Evolutionary conservation across 345 rosid species (phyloP).

Genomic region (Eucalyptus regnans): DNA sequence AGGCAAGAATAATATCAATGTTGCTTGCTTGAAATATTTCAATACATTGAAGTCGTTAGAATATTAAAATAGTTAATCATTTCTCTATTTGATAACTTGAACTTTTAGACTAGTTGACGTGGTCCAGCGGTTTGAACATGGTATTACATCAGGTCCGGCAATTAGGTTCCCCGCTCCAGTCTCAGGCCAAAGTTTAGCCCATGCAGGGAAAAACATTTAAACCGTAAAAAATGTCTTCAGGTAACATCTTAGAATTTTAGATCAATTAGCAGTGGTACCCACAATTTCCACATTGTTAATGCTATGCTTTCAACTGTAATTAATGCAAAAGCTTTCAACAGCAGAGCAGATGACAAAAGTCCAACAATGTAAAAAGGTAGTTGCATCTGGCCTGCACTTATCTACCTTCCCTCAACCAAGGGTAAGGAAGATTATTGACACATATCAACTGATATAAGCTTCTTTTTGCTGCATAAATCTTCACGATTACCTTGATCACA

Average conservation of each 20-base stretch:
- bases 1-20: neutral
- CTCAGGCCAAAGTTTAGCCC: neutral
- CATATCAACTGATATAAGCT: neutral
- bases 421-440: neutral
- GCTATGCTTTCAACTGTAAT: neutral
- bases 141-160: neutral
- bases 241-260: neutral
- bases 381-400: neutral
- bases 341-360: neutral
- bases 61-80: neutral
- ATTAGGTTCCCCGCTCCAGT: neutral
- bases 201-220: neutral
- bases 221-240: neutral
- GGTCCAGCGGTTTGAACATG: neutral
- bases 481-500: slow-evolving; percentile 60
- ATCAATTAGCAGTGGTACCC: neutral
- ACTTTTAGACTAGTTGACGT: neutral
- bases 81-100: neutral
- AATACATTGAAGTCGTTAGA: neutral
- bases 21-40: neutral
- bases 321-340: neutral
- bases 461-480: neutral
- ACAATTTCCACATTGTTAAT: neutral
- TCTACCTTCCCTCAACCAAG: neutral
- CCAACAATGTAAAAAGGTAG: neutral